A percentile compares a stretch with the other conserved stretches of the same genome.
These are phyloP conservation scores for Samsoniella hepiali DNA, from an alignment of 2,329 filamentous ascomycete species.

Conservation along the genomic window DNA sequence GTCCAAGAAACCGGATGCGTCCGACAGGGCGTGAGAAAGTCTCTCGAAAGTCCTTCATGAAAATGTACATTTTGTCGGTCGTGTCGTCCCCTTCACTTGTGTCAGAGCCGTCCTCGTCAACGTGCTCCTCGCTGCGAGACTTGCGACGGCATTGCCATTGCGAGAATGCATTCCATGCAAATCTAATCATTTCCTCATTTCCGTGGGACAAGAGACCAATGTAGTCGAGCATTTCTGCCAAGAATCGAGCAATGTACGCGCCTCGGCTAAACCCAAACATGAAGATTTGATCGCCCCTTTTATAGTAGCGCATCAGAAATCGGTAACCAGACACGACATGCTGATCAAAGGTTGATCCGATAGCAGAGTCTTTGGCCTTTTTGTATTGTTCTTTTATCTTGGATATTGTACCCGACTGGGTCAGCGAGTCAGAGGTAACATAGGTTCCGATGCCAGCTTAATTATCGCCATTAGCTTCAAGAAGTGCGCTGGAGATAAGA, in stretches of 20 bases:
- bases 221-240: conserved; percentile 82
- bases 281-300: conserved; percentile 61
- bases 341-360: conserved; percentile 76
- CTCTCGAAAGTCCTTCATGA: conserved; percentile 76
- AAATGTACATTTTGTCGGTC: conserved; percentile 58
- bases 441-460: conserved; percentile 71
- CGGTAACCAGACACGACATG: conserved; percentile 82
- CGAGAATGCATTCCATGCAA: conserved; percentile 79
- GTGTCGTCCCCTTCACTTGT: conserved; percentile 30
- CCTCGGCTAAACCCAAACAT: conserved; percentile 74
- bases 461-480: conserved; percentile 11
- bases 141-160: conserved; percentile 69
- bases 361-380: conserved; percentile 73
- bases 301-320: conserved; percentile 73
- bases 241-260: conserved; percentile 69
- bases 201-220: conserved; percentile 76
- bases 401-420: conserved; percentile 53
- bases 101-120: conserved; percentile 34
- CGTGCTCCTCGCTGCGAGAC: conserved; percentile 61
- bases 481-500: accelerated
- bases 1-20: conserved; percentile 70
- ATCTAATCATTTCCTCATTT: conserved; percentile 80
- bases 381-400: conserved; percentile 63
- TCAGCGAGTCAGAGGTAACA: conserved; percentile 57
- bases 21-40: conserved; percentile 75